Conservation (phyloP, 495 filamentous ascomycete genomes). For the Hamigera avellanea region DNA sequence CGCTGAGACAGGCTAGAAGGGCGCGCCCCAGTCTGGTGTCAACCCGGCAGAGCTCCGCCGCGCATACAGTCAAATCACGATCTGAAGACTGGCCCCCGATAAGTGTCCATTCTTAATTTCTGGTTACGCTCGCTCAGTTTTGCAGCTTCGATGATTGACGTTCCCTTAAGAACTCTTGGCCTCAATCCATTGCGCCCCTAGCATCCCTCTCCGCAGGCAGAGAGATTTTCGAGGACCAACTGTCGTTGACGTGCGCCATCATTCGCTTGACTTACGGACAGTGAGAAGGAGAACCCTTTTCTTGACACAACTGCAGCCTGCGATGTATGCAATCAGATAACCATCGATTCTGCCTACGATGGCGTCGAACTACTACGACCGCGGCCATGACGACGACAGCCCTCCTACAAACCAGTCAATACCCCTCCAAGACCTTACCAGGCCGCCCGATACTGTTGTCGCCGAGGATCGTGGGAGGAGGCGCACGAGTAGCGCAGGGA, state of each 20-base stretch:
- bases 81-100: too few relatives aligned
- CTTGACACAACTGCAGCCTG: slow-evolving; percentile 10
- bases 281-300: too few relatives aligned
- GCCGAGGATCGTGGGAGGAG: slow-evolving; percentile 18
- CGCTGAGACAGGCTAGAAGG: too few relatives aligned
- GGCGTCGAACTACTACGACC: slow-evolving; percentile 45
- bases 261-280: too few relatives aligned
- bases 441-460: slow-evolving; percentile 33
- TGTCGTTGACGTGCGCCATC: neutral
- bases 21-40: too few relatives aligned
- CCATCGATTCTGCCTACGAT: slow-evolving; percentile 36
- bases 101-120: too few relatives aligned
- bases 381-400: slow-evolving; percentile 32
- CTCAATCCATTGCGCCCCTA: too few relatives aligned
- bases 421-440: slow-evolving; percentile 70
- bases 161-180: too few relatives aligned
- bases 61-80: too few relatives aligned
- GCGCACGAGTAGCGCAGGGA: slow-evolving; percentile 17
- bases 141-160: neutral
- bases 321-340: slow-evolving; percentile 36
- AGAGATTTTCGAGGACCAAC: too few relatives aligned
- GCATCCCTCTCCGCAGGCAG: too few relatives aligned
- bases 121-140: neutral
- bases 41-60: too few relatives aligned
- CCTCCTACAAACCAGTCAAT: slow-evolving; percentile 55